Evolutionary conservation across 164 flowering plant species (phyloP).

Genomic region (Magnolia changhungtana): DNA sequence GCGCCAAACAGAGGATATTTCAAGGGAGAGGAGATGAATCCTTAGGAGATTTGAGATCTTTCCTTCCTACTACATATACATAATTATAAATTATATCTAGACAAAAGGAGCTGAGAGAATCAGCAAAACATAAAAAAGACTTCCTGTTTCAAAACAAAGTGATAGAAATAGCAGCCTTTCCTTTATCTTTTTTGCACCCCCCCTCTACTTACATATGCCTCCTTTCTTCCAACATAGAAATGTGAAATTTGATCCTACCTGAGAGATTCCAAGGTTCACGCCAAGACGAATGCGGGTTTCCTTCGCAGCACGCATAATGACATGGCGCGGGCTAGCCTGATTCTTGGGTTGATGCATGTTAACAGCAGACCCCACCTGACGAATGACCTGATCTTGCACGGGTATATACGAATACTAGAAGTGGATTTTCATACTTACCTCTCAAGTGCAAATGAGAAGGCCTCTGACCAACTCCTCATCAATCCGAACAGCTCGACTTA

Average conservation of each 20-base stretch:
- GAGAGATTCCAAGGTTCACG: not conserved
- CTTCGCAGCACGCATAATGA: not conserved
- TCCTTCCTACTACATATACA: not conserved
- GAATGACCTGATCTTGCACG: not conserved
- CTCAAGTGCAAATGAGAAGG: not conserved
- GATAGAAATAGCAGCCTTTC: not conserved
- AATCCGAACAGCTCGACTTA: not conserved
- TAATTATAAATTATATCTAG: not conserved
- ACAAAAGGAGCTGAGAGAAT: not conserved
- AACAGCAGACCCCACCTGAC: not conserved
- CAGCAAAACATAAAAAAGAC: not conserved
- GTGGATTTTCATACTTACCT: not conserved
- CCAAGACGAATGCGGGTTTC: not conserved
- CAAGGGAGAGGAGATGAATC: too few relatives aligned
- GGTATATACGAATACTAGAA: not conserved
- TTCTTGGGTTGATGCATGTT: not conserved
- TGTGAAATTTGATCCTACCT: not conserved
- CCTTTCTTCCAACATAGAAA: not conserved
- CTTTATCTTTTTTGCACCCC: too few relatives aligned
- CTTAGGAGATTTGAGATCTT: not conserved
- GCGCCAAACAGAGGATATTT: too few relatives aligned
- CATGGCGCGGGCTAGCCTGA: not conserved
- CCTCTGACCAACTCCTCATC: not conserved
- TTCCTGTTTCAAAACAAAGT: not conserved
- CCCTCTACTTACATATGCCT: too few relatives aligned